phyloP scores from a whole-genome alignment of 73 alveolate genomes.

The Tetrahymena elliotti region DNA sequence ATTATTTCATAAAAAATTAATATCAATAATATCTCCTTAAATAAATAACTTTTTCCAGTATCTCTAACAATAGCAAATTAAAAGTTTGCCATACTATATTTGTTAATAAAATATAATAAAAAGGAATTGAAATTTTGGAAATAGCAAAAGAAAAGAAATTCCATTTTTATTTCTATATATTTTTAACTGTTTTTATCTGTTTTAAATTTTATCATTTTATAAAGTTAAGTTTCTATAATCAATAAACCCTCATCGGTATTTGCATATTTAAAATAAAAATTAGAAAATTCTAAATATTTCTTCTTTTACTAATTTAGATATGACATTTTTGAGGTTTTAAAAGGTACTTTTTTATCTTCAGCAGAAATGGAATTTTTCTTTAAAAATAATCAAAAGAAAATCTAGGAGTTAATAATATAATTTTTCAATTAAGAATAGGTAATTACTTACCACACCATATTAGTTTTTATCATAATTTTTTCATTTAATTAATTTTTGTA shows the following conservation, averaged over 20 bases:
- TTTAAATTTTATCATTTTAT: not conserved
- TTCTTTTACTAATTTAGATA: not conserved
- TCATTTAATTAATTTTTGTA: not conserved
- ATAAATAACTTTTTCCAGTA: too few species aligned
- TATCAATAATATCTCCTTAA: too few species aligned
- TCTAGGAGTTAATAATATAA: not conserved
- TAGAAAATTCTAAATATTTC: not conserved
- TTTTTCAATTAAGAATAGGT: not conserved
- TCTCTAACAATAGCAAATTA: too few species aligned
- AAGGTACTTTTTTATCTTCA: not conserved
- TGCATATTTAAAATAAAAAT: not conserved
- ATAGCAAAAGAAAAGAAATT: not conserved
- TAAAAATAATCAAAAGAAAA: not conserved
- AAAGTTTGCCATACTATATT: too few species aligned
- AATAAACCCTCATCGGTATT: not conserved
- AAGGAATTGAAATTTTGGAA: too few species aligned
- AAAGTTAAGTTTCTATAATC: not conserved
- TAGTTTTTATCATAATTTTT: not conserved
- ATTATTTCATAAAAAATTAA: too few species aligned
- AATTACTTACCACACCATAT: not conserved
- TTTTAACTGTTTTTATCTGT: not conserved
- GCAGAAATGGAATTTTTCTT: not conserved
- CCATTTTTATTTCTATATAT: not conserved
- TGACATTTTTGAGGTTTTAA: not conserved
- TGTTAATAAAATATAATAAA: too few species aligned